A percentile compares a stretch with the other conserved stretches of the same genome.
Evolutionary conservation across 768 basidiomycete species (phyloP).

Genomic region (Tricholoma saponaceum): DNA sequence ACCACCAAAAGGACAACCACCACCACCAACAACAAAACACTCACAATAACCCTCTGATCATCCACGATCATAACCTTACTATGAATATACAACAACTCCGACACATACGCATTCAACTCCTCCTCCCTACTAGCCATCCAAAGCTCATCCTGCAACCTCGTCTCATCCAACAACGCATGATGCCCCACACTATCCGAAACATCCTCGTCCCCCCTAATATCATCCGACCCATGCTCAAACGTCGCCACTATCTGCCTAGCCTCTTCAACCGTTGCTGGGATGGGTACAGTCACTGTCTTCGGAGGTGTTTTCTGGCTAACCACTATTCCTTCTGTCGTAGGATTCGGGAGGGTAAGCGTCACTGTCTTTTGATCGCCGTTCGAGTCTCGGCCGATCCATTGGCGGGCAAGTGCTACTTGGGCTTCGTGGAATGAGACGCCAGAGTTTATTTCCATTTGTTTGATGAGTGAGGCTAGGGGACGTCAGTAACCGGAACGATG

Average conservation of each 20-base stretch:
- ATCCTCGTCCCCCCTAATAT: slow-evolving; percentile 50
- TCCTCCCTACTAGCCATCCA: slow-evolving; percentile 86
- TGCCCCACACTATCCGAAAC: slow-evolving; percentile 80
- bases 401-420: slow-evolving; percentile 76
- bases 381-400: slow-evolving; percentile 59
- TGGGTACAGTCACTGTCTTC: slow-evolving; percentile 57
- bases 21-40: slow-evolving; percentile 23
- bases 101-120: slow-evolving; percentile 75
- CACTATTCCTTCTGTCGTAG: slow-evolving; percentile 35
- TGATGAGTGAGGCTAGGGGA: slow-evolving; percentile 41
- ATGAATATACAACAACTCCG: slow-evolving; percentile 82
- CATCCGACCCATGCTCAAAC: slow-evolving; percentile 67
- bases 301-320: slow-evolving; percentile 44
- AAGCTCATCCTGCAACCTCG: slow-evolving; percentile 63
- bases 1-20: no score
- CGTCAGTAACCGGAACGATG: background rate
- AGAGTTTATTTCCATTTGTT: slow-evolving; percentile 65
- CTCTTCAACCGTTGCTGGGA: slow-evolving; percentile 65
- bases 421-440: slow-evolving; percentile 83
- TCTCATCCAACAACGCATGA: slow-evolving; percentile 66
- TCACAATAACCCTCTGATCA: slow-evolving; percentile 81
- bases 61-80: slow-evolving; percentile 94
- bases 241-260: slow-evolving; percentile 29
- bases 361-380: slow-evolving; percentile 46
- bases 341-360: slow-evolving; percentile 52